A percentile compares a stretch with the other conserved stretches of the same genome.
Evolutionary conservation across 2,329 filamentous ascomycete species (phyloP).

Genomic region (Colletotrichum sublineola): DNA sequence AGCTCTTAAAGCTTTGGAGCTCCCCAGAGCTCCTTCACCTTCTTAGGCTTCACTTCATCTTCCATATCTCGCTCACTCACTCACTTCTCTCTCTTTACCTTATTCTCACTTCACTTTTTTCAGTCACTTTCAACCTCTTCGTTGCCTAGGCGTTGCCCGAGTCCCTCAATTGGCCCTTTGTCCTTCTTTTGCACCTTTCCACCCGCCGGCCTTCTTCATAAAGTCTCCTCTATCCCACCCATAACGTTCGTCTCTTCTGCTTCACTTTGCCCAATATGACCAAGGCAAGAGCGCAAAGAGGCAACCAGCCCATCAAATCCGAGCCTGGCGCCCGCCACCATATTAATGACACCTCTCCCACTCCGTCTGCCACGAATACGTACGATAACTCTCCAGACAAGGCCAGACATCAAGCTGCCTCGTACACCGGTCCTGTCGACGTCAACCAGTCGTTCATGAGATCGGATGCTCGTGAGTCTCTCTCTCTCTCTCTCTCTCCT

Average conservation of each 20-base stretch:
- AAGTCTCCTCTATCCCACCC: neutral
- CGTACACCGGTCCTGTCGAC: constrained; percentile 8
- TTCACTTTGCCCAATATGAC: constrained; percentile 28
- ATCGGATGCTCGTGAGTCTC: constrained; percentile 56
- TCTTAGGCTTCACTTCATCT: constrained; percentile 12
- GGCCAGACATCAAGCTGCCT: constrained; percentile 7
- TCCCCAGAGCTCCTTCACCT: constrained; percentile 29
- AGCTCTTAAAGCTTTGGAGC: constrained; percentile 38
- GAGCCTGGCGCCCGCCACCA: constrained; percentile 22
- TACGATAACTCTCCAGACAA: constrained; percentile 21
- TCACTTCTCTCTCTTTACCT: neutral
- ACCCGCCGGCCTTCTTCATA: neutral
- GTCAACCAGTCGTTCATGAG: constrained; percentile 45
- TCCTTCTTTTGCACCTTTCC: neutral
- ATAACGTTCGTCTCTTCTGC: constrained; percentile 5
- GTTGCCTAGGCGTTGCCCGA: neutral
- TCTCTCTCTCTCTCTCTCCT: constrained; percentile 23
- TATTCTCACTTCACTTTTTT: constrained; percentile 1
- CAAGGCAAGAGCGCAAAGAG: constrained; percentile 28
- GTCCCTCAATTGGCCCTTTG: constrained; percentile 3
- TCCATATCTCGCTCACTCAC: constrained; percentile 10
- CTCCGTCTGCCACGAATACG: constrained; percentile 28
- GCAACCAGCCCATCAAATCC: constrained; percentile 26
- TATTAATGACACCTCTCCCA: neutral
- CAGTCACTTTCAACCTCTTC: neutral